A percentile compares a stretch with the other conserved stretches of the same genome.
phyloP scores from a whole-genome alignment of 768 basidiomycete species.

The Hypsizygus marmoreus region DNA sequence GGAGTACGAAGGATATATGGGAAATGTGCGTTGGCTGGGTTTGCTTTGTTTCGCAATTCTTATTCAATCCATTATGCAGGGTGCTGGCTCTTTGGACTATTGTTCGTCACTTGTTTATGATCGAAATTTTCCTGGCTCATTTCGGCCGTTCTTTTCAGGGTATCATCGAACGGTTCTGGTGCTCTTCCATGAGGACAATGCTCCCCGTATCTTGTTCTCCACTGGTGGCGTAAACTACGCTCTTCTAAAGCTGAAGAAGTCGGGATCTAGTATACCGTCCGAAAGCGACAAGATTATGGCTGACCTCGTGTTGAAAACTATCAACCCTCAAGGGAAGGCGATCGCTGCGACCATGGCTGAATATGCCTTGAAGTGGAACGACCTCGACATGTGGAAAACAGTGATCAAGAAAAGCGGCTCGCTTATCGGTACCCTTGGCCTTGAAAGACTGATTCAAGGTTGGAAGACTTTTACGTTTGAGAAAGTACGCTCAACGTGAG shows the following conservation, averaged over 20 bases:
- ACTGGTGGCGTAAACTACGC: slow-evolving; percentile 1
- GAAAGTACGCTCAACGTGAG: slow-evolving; percentile 20
- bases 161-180: slow-evolving; percentile 13
- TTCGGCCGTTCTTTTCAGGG: slow-evolving; percentile 8
- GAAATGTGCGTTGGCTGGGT: slow-evolving; percentile 33
- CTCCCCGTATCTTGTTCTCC: neutral
- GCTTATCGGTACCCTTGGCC: slow-evolving; percentile 11
- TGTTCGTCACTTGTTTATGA: slow-evolving; percentile 20
- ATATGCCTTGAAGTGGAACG: slow-evolving; percentile 29
- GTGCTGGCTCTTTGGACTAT: slow-evolving; percentile 29
- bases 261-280: slow-evolving; percentile 7
- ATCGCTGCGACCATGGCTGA: slow-evolving; percentile 18
- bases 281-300: neutral
- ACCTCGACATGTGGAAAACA: slow-evolving; percentile 26
- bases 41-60: neutral
- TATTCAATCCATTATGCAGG: slow-evolving; percentile 15
- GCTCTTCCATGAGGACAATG: slow-evolving; percentile 9
- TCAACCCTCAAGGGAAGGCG: slow-evolving; percentile 7
- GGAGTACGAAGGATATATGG: slow-evolving; percentile 43
- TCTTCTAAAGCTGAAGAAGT: slow-evolving; percentile 2
- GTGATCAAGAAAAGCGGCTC: slow-evolving; percentile 19
- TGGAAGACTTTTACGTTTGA: slow-evolving; percentile 27
- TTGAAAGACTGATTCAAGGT: slow-evolving; percentile 17
- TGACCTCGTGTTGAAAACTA: slow-evolving; percentile 14
- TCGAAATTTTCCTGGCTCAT: neutral